Conservation (phyloP, 306 rosid species). For the Calophaca sinica region DNA sequence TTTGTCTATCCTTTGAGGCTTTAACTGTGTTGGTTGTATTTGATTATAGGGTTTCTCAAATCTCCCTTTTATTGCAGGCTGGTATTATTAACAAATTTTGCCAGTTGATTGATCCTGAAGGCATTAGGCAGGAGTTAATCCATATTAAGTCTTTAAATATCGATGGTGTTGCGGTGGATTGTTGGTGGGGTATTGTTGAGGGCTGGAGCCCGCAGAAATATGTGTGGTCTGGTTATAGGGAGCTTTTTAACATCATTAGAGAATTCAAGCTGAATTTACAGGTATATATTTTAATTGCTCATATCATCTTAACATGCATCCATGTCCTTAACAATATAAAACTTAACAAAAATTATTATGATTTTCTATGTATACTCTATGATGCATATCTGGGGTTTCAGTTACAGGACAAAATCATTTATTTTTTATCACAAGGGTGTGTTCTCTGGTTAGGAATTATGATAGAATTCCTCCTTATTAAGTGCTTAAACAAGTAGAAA, state of each 20-base stretch:
- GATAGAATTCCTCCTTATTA: no score
- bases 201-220: constrained; percentile 90
- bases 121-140: constrained; percentile 80
- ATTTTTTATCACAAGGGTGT: no score
- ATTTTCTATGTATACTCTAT: neutral
- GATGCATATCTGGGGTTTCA: no score
- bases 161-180: constrained; percentile 86
- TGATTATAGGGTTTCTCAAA: constrained; percentile 36
- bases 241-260: constrained; percentile 73
- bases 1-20: constrained; percentile 24
- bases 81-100: constrained; percentile 79
- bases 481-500: no score
- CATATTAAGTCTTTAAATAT: constrained; percentile 75
- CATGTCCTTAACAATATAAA: constrained; percentile 23
- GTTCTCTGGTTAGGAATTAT: no score
- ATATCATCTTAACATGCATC: constrained; percentile 30
- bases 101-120: constrained; percentile 89
- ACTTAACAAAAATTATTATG: constrained; percentile 8
- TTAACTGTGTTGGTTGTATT: constrained; percentile 34
- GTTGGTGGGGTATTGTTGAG: constrained; percentile 99
- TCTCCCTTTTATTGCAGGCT: constrained; percentile 65
- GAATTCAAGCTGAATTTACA: constrained; percentile 89
- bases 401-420: no score
- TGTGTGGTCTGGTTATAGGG: constrained; percentile 94
- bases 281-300: constrained; percentile 55